phyloP scores from a whole-genome alignment of 148 eudicot genomes.

The Suaeda aralocaspica region DNA sequence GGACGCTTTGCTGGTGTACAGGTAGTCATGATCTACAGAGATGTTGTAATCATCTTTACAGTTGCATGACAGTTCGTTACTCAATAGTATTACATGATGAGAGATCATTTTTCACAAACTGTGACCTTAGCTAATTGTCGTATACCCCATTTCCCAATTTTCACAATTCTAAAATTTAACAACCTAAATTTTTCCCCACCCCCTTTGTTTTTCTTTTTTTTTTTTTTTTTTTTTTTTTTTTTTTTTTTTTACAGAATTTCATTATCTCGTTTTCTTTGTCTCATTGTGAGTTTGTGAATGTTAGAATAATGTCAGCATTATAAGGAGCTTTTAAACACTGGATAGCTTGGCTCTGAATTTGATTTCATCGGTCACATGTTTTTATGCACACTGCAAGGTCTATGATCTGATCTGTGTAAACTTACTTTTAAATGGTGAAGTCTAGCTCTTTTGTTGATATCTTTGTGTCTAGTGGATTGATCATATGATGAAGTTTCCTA shows the following conservation, averaged over 20 bases:
- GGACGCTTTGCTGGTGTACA: constrained; percentile 96
- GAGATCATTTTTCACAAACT: background rate
- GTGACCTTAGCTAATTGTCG: background rate
- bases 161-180: too few relatives aligned
- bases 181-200: too few relatives aligned
- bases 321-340: background rate
- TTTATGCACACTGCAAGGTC: too few relatives aligned
- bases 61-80: constrained; percentile 14
- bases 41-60: constrained; percentile 3
- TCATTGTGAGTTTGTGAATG: too few relatives aligned
- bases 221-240: background rate
- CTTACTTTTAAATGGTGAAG: too few relatives aligned
- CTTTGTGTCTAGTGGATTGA: background rate
- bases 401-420: too few relatives aligned
- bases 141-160: background rate
- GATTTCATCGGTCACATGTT: too few relatives aligned
- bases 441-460: background rate
- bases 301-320: too few relatives aligned
- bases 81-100: constrained; percentile 10
- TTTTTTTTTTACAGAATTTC: too few relatives aligned
- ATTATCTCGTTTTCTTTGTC: background rate
- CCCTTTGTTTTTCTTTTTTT: too few relatives aligned
- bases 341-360: background rate
- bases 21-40: constrained; percentile 36
- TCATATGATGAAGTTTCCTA: background rate